Evolutionary conservation across 2,329 filamentous ascomycete species (phyloP).

Genomic region (Calonectria pteridis): DNA sequence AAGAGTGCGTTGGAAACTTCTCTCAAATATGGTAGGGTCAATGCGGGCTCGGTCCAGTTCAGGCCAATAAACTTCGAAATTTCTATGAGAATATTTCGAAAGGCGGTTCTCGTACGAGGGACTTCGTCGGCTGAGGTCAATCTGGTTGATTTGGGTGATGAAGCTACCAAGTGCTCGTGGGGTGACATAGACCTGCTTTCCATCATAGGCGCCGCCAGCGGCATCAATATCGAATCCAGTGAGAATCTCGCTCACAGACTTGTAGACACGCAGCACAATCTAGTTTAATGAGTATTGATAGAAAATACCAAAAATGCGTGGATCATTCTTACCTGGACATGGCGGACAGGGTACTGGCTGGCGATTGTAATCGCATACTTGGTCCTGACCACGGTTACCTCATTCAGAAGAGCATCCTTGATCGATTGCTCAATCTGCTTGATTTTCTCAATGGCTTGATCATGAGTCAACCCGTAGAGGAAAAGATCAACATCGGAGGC

Average conservation of each 20-base stretch:
- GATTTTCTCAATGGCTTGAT: slow-evolving; percentile 86
- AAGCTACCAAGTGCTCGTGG: slow-evolving; percentile 83
- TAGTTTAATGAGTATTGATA: slow-evolving; percentile 49
- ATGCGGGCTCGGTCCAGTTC: slow-evolving; percentile 79
- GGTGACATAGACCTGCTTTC: slow-evolving; percentile 81
- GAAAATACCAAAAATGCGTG: not conserved
- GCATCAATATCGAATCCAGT: slow-evolving; percentile 92
- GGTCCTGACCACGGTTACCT: slow-evolving; percentile 86
- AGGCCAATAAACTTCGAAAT: slow-evolving; percentile 87
- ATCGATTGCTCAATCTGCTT: slow-evolving; percentile 83
- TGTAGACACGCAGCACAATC: slow-evolving; percentile 88
- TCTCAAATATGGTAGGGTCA: slow-evolving; percentile 89
- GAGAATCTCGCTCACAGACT: slow-evolving; percentile 85
- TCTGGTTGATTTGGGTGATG: slow-evolving; percentile 84
- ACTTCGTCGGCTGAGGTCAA: slow-evolving; percentile 83
- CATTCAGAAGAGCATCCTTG: slow-evolving; percentile 81
- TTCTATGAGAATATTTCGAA: slow-evolving; percentile 86
- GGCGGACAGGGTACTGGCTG: slow-evolving; percentile 85
- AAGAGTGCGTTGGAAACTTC: slow-evolving; percentile 80
- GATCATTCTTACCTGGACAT: slow-evolving; percentile 69
- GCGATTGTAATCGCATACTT: slow-evolving; percentile 91
- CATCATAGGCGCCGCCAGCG: slow-evolving; percentile 84
- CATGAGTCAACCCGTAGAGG: slow-evolving; percentile 82
- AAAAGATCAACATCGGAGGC: slow-evolving; percentile 92
- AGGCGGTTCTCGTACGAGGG: slow-evolving; percentile 90